phyloP scores from a whole-genome alignment of 805 yeast species.

The Debaryomyces tyrocola region DNA sequence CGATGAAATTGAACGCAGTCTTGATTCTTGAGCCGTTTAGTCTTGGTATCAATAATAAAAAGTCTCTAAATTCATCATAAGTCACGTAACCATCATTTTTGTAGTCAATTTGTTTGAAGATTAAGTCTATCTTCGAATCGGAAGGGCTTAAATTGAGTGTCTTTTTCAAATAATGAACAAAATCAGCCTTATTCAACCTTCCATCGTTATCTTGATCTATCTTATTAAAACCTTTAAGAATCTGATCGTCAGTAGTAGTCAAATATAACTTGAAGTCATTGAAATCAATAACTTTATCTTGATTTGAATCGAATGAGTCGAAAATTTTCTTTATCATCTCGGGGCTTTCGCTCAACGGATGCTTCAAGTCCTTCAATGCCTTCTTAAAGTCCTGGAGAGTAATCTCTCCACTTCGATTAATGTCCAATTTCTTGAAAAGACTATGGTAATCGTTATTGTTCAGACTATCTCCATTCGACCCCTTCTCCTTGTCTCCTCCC shows the following conservation, averaged over 20 bases:
- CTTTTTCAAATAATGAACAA: constrained; percentile 59
- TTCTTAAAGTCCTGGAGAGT: constrained; percentile 47
- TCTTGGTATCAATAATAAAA: constrained; percentile 79
- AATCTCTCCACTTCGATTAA: constrained; percentile 46
- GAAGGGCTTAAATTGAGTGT: constrained; percentile 55
- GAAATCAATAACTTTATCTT: constrained; percentile 59
- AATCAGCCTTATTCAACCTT: constrained; percentile 60
- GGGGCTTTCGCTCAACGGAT: constrained; percentile 63
- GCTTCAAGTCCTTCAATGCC: constrained; percentile 49
- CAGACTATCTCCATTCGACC: background rate
- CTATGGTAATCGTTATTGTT: constrained; percentile 26
- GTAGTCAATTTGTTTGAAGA: constrained; percentile 57
- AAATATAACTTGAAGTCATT: constrained; percentile 68
- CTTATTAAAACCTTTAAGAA: constrained; percentile 62
- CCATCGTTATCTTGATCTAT: constrained; percentile 79
- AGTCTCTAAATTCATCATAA: constrained; percentile 83
- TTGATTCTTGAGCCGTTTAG: constrained; percentile 70
- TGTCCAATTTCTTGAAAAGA: constrained; percentile 37
- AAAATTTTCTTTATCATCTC: constrained; percentile 60
- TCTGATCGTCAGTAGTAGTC: constrained; percentile 66
- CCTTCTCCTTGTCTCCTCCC: background rate
- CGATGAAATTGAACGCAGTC: constrained; percentile 80
- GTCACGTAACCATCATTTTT: constrained; percentile 68
- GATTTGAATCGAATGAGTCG: constrained; percentile 55
- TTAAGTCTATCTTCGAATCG: constrained; percentile 48